Evolutionary conservation across 305 asterid species (phyloP).

Genomic region (Fraxinus platypoda): DNA sequence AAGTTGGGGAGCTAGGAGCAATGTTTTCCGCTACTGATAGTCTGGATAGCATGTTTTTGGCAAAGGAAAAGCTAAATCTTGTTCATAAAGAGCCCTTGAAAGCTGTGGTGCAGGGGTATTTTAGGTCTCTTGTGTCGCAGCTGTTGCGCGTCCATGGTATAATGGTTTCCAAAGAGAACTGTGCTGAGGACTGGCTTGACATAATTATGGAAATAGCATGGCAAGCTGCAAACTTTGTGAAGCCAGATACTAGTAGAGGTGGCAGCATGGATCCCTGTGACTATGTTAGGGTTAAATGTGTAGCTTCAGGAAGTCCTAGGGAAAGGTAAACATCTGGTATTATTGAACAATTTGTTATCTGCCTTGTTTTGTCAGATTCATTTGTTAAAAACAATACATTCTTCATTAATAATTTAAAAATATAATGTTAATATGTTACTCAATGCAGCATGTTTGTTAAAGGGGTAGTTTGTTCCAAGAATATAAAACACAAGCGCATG

Average conservation of each 20-base stretch:
- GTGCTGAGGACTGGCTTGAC: conserved; percentile 68
- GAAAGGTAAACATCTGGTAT: conserved; percentile 58
- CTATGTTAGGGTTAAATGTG: conserved; percentile 85
- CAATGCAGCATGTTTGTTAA: conserved; percentile 72
- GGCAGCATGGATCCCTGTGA: conserved; percentile 99
- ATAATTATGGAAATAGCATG: conserved; percentile 64
- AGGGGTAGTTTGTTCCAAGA: conserved; percentile 94
- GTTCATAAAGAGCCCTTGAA: conserved; percentile 52
- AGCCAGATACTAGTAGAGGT: conserved; percentile 87
- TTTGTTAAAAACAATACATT: neutral
- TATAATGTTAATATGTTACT: conserved; percentile 16
- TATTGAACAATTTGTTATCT: neutral
- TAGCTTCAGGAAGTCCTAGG: conserved; percentile 79
- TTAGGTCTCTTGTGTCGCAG: conserved; percentile 87
- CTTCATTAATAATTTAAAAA: neutral
- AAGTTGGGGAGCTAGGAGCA: conserved; percentile 51
- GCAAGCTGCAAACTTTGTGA: conserved; percentile 89
- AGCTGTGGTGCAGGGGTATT: conserved; percentile 72
- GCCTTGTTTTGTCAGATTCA: neutral
- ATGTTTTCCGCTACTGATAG: conserved; percentile 36
- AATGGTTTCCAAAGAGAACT: conserved; percentile 35
- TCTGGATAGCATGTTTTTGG: conserved; percentile 36
- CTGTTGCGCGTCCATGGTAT: conserved; percentile 72
- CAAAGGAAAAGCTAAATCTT: conserved; percentile 44
- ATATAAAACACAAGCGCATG: conserved; percentile 97